Percentiles rank a stretch among this genome's conserved stretches.
These are phyloP conservation scores for Aquilaria sinensis DNA, from an alignment of 345 rosid genomes.

Conservation along the genomic window DNA sequence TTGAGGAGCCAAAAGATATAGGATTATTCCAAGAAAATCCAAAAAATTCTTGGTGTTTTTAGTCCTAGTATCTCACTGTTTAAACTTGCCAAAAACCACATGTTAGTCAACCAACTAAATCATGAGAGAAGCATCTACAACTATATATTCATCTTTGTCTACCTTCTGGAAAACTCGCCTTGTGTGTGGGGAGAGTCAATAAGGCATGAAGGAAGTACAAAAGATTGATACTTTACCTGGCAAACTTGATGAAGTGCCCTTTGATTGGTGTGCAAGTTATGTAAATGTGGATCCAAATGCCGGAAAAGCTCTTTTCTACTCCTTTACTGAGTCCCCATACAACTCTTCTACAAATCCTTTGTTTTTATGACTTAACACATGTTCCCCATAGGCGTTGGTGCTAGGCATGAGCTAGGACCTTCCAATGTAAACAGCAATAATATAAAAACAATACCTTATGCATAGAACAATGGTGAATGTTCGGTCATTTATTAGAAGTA, in stretches of 20 bases:
- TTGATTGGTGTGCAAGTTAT: constrained; percentile 18
- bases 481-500: background rate
- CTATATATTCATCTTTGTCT: constrained; percentile 2
- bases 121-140: background rate
- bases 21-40: too few species aligned
- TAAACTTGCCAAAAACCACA: background rate
- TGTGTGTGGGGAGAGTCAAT: constrained; percentile 7
- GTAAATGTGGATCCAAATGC: constrained; percentile 13
- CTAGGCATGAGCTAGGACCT: constrained; percentile 41
- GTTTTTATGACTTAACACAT: constrained; percentile 12
- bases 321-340: constrained; percentile 13
- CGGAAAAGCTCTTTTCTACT: constrained; percentile 10
- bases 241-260: constrained; percentile 13
- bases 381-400: constrained; percentile 32
- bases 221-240: constrained; percentile 13
- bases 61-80: background rate
- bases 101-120: background rate
- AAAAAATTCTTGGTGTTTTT: background rate
- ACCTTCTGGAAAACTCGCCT: constrained; percentile 12
- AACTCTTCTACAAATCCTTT: constrained; percentile 17
- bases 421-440: constrained; percentile 27
- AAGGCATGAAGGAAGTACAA: constrained; percentile 13
- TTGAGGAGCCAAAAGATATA: background rate
- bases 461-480: constrained; percentile 31
- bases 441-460: constrained; percentile 20